Conservation (phyloP, 2,329 filamentous ascomycete species). For the Davidsoniella australis region DNA sequence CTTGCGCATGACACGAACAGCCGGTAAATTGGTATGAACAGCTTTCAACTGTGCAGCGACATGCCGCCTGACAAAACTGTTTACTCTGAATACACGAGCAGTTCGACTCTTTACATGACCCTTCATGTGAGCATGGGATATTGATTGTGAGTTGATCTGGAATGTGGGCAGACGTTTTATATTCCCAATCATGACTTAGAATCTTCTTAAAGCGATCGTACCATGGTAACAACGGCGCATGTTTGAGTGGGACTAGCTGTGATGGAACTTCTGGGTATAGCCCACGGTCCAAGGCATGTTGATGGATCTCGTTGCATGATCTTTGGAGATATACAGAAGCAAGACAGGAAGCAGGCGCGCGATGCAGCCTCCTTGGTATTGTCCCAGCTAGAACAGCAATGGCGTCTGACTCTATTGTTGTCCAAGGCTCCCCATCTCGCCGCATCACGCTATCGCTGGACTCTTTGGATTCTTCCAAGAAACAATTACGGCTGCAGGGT, state of each 20-base stretch:
- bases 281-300: background rate
- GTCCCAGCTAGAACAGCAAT: slow-evolving; percentile 3
- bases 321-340: slow-evolving; percentile 9
- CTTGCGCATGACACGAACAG: slow-evolving; percentile 43
- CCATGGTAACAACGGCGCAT: slow-evolving; percentile 30
- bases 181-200: slow-evolving; percentile 36
- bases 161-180: slow-evolving; percentile 35
- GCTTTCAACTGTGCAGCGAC: slow-evolving; percentile 40
- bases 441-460: background rate
- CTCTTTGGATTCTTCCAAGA: background rate
- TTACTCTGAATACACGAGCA: slow-evolving; percentile 47
- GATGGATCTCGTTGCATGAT: slow-evolving; percentile 5
- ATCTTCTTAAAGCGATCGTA: slow-evolving; percentile 40
- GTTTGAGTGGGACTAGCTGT: background rate
- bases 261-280: slow-evolving; percentile 1
- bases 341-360: slow-evolving; percentile 9
- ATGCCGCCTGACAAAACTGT: slow-evolving; percentile 58
- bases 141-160: slow-evolving; percentile 39
- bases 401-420: background rate
- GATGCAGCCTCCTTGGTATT: slow-evolving; percentile 2
- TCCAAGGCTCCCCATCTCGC: background rate
- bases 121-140: slow-evolving; percentile 52
- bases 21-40: slow-evolving; percentile 50
- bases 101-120: slow-evolving; percentile 40
- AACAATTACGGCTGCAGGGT: slow-evolving; percentile 9